phyloP scores from a whole-genome alignment of 768 basidiomycete genomes.

The Cyclocybe aegerita region DNA sequence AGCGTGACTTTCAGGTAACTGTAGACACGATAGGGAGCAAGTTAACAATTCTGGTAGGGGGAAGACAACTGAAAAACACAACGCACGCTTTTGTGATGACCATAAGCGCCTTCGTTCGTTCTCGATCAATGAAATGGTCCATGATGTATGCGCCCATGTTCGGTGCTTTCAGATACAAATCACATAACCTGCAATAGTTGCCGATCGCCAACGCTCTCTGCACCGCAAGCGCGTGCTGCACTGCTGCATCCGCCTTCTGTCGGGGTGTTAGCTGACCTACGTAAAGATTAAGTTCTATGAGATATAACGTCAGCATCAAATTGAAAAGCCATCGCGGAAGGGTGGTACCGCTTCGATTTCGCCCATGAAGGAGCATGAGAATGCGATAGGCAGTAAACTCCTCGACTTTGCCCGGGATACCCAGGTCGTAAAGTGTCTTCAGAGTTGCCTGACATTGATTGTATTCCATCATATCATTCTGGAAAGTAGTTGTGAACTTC shows the following conservation, averaged over 20 bases:
- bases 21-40: constrained; percentile 10
- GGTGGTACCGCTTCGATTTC: constrained; percentile 86
- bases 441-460: constrained; percentile 96
- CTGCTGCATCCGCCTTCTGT: constrained; percentile 80
- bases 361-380: constrained; percentile 91
- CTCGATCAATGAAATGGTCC: constrained; percentile 96
- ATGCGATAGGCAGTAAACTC: constrained; percentile 98
- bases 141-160: constrained; percentile 99
- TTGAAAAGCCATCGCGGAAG: neutral
- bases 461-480: constrained; percentile 99
- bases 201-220: constrained; percentile 88
- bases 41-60: neutral
- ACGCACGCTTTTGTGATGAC: constrained; percentile 93
- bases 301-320: neutral
- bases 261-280: constrained; percentile 95
- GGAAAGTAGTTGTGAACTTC: constrained; percentile 10
- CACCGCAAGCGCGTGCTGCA: constrained; percentile 87
- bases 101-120: constrained; percentile 82
- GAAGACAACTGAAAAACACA: neutral
- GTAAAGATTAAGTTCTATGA: constrained; percentile 88
- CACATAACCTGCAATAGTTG: constrained; percentile 93
- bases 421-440: constrained; percentile 88
- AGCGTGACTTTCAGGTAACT: constrained; percentile 87
- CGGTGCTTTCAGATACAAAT: constrained; percentile 77
- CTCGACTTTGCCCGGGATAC: constrained; percentile 88